phyloP scores from a whole-genome alignment of 1,139 yeast species.

The Blastobotrys raffinosifermentans region DNA sequence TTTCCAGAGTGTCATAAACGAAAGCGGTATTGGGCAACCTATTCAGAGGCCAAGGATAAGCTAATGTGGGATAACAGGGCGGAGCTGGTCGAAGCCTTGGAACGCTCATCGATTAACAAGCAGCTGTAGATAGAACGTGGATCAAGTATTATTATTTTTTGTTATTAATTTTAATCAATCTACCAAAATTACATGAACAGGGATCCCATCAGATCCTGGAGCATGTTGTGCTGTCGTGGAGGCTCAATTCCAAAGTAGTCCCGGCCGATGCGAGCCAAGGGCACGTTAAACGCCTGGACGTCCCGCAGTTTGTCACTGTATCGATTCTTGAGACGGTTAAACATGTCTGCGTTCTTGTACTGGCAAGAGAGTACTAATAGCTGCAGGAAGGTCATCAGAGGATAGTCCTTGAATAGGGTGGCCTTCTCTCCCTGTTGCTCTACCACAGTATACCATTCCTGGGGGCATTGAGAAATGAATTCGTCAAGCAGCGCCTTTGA shows the following conservation, averaged over 20 bases:
- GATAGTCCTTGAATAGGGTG: slow-evolving; percentile 28
- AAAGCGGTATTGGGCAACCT: slow-evolving; percentile 68
- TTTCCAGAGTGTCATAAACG: slow-evolving; percentile 74
- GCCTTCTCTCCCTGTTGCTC: slow-evolving; percentile 15
- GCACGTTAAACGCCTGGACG: slow-evolving; percentile 31
- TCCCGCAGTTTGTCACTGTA: slow-evolving; percentile 47
- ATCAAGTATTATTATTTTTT: background rate
- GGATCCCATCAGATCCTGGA: slow-evolving; percentile 85
- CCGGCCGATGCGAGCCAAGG: slow-evolving; percentile 39
- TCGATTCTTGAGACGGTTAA: slow-evolving; percentile 47
- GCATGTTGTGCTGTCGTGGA: slow-evolving; percentile 56
- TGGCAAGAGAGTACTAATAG: slow-evolving; percentile 58
- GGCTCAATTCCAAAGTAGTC: slow-evolving; percentile 53
- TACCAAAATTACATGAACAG: slow-evolving; percentile 37
- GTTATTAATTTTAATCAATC: background rate
- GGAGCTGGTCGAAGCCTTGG: slow-evolving; percentile 63
- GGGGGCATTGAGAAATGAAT: slow-evolving; percentile 36
- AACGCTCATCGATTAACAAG: slow-evolving; percentile 37
- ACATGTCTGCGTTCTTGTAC: slow-evolving; percentile 46
- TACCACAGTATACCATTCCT: slow-evolving; percentile 9
- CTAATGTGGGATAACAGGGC: slow-evolving; percentile 55
- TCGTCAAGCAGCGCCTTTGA: slow-evolving; percentile 42
- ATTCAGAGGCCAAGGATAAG: slow-evolving; percentile 64
- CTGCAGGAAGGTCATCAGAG: slow-evolving; percentile 62
- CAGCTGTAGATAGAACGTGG: background rate